phyloP scores from a whole-genome alignment of 176 grass and related monocot species.

The Pontederia crassipes region DNA sequence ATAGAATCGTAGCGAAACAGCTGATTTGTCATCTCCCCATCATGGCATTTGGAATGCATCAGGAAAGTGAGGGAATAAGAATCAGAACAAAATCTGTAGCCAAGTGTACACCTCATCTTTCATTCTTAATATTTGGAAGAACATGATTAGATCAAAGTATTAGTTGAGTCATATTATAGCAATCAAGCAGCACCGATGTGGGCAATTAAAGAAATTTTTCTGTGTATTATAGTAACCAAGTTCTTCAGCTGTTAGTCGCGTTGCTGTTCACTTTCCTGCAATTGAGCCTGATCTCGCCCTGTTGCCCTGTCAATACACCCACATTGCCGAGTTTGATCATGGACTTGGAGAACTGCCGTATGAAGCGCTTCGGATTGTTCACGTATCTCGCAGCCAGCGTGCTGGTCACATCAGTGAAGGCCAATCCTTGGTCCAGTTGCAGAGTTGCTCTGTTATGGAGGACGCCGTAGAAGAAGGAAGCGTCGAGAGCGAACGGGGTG shows the following conservation, averaged over 20 bases:
- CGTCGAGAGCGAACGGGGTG: constrained; percentile 17
- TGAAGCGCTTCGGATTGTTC: constrained; percentile 8
- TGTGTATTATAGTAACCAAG: background rate
- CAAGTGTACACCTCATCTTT: no score
- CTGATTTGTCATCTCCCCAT: no score
- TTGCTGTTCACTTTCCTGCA: constrained; percentile 26
- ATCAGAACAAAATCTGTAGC: no score
- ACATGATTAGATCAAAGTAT: no score
- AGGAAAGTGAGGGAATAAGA: no score
- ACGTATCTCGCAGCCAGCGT: constrained; percentile 8
- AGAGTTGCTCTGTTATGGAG: constrained; percentile 27
- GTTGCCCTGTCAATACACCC: constrained; percentile 13
- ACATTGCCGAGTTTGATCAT: constrained; percentile 34
- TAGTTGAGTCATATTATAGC: no score
- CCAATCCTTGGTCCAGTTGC: constrained; percentile 26
- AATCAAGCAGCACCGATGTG: no score
- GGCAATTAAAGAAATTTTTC: no score
- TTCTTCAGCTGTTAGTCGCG: background rate
- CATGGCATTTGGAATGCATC: no score
- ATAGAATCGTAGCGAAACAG: no score
- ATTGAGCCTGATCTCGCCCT: constrained; percentile 35
- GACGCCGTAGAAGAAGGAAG: constrained; percentile 22
- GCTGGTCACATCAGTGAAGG: constrained; percentile 5
- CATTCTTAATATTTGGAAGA: no score
- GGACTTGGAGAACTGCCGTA: constrained; percentile 25